These are phyloP conservation scores for Nakazawaea molendinolei DNA, from an alignment of 805 yeast species.

Conservation along the genomic window DNA sequence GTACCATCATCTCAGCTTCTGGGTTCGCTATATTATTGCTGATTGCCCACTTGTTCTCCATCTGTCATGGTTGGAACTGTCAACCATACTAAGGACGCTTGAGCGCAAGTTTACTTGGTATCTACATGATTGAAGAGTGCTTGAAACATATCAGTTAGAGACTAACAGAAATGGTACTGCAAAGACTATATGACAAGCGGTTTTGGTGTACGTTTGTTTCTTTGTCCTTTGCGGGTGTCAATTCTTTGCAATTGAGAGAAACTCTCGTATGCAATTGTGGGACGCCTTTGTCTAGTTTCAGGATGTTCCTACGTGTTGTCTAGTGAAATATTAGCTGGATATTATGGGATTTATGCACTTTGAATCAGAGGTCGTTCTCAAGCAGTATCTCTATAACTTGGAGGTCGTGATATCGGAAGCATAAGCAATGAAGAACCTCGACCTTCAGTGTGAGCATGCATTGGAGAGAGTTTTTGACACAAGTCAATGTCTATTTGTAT, in stretches of 20 bases:
- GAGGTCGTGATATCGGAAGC: no score
- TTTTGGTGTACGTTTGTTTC: slow-evolving; percentile 70
- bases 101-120: slow-evolving; percentile 51
- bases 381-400: no score
- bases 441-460: no score
- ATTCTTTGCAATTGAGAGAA: slow-evolving; percentile 55
- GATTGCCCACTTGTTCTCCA: slow-evolving; percentile 74
- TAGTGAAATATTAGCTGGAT: no score
- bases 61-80: slow-evolving; percentile 88
- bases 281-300: no score
- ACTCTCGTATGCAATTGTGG: slow-evolving; percentile 53
- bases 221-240: slow-evolving; percentile 90
- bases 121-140: no score
- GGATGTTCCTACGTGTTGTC: no score
- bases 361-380: no score
- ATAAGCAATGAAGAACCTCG: no score
- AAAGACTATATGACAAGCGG: slow-evolving; percentile 84
- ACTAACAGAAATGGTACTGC: slow-evolving; percentile 51
- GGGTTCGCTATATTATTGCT: slow-evolving; percentile 84
- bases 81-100: slow-evolving; percentile 88
- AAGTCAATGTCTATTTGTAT: no score
- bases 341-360: no score
- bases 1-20: slow-evolving; percentile 88
- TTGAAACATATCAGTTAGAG: background rate
- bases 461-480: no score